phyloP scores from a whole-genome alignment of 805 yeast genomes.

The Cyberlindnera maclurae region DNA sequence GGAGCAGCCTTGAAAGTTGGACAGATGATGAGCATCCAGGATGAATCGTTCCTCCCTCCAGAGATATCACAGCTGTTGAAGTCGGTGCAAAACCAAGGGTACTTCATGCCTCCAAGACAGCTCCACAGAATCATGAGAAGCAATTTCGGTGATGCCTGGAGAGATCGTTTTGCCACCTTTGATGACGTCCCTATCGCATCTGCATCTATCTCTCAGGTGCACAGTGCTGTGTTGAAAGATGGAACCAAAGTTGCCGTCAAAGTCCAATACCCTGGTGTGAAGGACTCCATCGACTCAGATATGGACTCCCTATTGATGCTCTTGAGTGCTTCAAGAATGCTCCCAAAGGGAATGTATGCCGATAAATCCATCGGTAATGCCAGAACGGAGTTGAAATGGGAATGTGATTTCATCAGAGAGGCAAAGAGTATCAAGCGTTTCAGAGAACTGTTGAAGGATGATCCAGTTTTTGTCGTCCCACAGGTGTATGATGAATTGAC shows the following conservation, averaged over 20 bases:
- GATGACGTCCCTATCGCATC: constrained; percentile 93
- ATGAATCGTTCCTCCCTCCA: constrained; percentile 72
- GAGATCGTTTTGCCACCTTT: constrained; percentile 60
- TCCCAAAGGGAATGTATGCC: constrained; percentile 87
- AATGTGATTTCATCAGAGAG: constrained; percentile 91
- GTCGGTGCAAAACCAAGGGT: constrained; percentile 88
- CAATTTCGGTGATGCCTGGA: constrained; percentile 81
- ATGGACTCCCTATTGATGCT: constrained; percentile 77
- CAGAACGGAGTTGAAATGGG: constrained; percentile 91
- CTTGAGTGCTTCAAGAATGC: constrained; percentile 74
- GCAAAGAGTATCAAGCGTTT: constrained; percentile 70
- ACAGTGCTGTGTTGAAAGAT: constrained; percentile 63
- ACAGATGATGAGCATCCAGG: constrained; percentile 95
- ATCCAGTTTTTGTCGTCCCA: constrained; percentile 70
- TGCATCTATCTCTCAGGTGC: constrained; percentile 97
- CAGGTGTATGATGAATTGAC: constrained; percentile 69
- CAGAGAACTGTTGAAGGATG: constrained; percentile 49
- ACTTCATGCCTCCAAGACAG: constrained; percentile 94
- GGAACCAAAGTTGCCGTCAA: constrained; percentile 82
- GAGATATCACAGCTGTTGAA: constrained; percentile 77
- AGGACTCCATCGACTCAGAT: constrained; percentile 88
- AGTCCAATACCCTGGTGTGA: constrained; percentile 97
- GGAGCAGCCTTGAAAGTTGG: constrained; percentile 98
- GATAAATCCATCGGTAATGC: constrained; percentile 93
- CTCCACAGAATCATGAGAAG: constrained; percentile 63